Conservation (phyloP, 495 filamentous ascomycete genomes). For the Daldinia childiae region DNA sequence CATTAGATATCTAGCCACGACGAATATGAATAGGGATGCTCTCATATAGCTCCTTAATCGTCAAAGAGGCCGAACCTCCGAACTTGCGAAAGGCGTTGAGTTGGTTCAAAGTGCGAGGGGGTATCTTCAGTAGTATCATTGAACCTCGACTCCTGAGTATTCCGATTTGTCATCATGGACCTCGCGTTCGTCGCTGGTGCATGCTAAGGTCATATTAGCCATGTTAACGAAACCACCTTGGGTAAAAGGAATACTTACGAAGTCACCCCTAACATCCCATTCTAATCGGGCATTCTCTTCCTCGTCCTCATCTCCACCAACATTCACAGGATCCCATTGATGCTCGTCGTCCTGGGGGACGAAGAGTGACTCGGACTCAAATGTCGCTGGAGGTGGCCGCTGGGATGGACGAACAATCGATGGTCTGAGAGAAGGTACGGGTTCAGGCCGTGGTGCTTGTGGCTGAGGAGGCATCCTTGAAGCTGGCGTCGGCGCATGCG, state of each 20-base stretch:
- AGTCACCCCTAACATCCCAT: slow-evolving; percentile 78
- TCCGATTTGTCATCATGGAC: slow-evolving; percentile 32
- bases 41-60: slow-evolving; percentile 38
- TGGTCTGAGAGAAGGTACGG: slow-evolving; percentile 44
- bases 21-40: not conserved
- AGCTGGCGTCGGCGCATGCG: slow-evolving; percentile 43
- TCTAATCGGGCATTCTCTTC: slow-evolving; percentile 66
- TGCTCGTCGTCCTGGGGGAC: slow-evolving; percentile 78
- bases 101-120: slow-evolving; percentile 65
- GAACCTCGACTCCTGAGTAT: slow-evolving; percentile 44
- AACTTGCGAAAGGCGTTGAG: slow-evolving; percentile 70
- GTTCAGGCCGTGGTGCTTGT: slow-evolving; percentile 32
- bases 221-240: not conserved
- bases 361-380: slow-evolving; percentile 79
- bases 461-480: slow-evolving; percentile 28
- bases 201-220: slow-evolving; percentile 48
- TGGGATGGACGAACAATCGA: slow-evolving; percentile 51
- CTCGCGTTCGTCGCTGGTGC: slow-evolving; percentile 51
- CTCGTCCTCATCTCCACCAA: slow-evolving; percentile 75
- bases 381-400: slow-evolving; percentile 66
- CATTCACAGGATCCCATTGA: slow-evolving; percentile 82
- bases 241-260: slow-evolving; percentile 48
- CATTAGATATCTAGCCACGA: not conserved
- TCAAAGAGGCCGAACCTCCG: slow-evolving; percentile 64
- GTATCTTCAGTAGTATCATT: slow-evolving; percentile 44